Conservation (phyloP, 2,329 filamentous ascomycete genomes). For the Hypoxylon sp. region DNA sequence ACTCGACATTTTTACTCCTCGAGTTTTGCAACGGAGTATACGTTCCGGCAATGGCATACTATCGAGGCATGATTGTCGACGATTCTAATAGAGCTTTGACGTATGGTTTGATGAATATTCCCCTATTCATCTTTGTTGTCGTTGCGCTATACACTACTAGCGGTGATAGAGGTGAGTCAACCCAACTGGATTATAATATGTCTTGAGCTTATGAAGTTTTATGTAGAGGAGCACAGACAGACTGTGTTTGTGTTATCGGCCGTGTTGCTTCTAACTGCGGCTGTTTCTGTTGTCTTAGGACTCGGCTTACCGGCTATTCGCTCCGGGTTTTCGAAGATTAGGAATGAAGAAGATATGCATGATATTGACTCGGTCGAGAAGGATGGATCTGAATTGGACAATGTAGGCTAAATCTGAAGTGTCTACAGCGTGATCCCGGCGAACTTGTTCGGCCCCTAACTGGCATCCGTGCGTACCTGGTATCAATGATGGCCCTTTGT, state of each 20-base stretch:
- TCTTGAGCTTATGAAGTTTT: constrained; percentile 8
- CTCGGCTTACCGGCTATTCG: constrained; percentile 15
- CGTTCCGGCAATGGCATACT: constrained; percentile 54
- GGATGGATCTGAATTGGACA: constrained; percentile 34
- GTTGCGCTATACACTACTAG: constrained; percentile 60
- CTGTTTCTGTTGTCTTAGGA: constrained; percentile 35
- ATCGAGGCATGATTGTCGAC: constrained; percentile 52
- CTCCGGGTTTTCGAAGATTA: constrained; percentile 4
- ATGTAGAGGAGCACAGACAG: constrained; percentile 35
- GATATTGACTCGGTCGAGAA: constrained; percentile 5
- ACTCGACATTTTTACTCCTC: constrained; percentile 51
- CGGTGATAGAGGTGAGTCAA: constrained; percentile 45
- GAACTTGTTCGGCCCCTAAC: not conserved
- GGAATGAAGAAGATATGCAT: not conserved
- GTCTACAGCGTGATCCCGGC: not conserved
- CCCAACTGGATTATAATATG: not conserved
- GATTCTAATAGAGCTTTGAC: constrained; percentile 51
- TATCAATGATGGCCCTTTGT: no score
- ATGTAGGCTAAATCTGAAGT: not conserved
- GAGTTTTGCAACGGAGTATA: constrained; percentile 56
- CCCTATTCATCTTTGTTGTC: constrained; percentile 71
- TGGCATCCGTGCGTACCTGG: not conserved
- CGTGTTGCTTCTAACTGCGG: constrained; percentile 45
- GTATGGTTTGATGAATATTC: constrained; percentile 60
- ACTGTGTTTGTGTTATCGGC: constrained; percentile 48